These are phyloP conservation scores for Fraxinus platypoda DNA, from an alignment of 305 asterid genomes.

Conservation along the genomic window DNA sequence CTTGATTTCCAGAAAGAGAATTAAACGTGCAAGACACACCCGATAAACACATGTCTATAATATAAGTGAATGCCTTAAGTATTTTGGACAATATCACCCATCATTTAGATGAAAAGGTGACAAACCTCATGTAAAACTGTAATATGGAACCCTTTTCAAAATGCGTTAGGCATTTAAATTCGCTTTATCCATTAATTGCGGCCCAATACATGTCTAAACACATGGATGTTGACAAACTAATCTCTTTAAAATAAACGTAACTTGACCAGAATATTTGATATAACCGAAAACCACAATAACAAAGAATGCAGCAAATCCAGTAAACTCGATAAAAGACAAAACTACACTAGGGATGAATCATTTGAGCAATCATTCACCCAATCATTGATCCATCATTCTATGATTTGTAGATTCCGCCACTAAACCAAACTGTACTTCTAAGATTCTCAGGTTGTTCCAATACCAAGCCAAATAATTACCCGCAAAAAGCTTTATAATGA, in stretches of 20 bases:
- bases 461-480: not conserved
- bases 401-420: not conserved
- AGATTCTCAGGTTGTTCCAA: not conserved
- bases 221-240: not conserved
- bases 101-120: not conserved
- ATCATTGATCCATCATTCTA: not conserved
- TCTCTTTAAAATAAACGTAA: not conserved
- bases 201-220: not conserved
- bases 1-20: not conserved
- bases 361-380: not conserved
- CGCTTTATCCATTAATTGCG: not conserved
- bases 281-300: not conserved
- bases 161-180: not conserved
- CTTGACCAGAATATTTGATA: not conserved
- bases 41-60: not conserved
- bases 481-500: not conserved
- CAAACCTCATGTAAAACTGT: not conserved
- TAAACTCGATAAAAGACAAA: not conserved
- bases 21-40: not conserved
- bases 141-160: not conserved
- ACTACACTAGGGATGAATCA: not conserved
- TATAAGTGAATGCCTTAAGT: not conserved
- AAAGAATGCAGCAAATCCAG: not conserved
- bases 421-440: not conserved
- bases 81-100: not conserved